A percentile compares a stretch with the other conserved stretches of the same genome.
Conservation (phyloP, 208 protist species). For the Angomonas ambiguus region DNA sequence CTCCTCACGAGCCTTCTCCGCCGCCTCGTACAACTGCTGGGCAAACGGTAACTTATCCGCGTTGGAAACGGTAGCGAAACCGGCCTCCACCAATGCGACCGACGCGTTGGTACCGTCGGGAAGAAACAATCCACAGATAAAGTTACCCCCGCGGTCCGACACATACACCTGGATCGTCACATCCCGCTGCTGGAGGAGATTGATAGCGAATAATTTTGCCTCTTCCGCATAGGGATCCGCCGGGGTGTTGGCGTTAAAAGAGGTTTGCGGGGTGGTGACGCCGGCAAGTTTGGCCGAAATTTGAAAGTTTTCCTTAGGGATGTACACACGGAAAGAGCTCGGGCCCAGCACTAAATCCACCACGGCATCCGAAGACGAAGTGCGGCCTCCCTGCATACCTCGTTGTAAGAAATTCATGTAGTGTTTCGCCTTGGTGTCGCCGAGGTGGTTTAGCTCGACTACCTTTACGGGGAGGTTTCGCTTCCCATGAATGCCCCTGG, state of each 20-base stretch:
- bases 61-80: constrained; percentile 75
- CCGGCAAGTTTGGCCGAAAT: constrained; percentile 83
- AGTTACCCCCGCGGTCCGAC: constrained; percentile 82
- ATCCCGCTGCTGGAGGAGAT: constrained; percentile 67
- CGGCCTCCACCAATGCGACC: constrained; percentile 60
- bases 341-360: constrained; percentile 79
- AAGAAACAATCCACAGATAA: constrained; percentile 63
- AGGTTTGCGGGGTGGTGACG: constrained; percentile 64
- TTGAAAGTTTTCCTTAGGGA: constrained; percentile 86
- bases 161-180: constrained; percentile 84
- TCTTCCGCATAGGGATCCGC: constrained; percentile 71
- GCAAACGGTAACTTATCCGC: constrained; percentile 66
- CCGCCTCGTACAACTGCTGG: constrained; percentile 69
- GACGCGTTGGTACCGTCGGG: constrained; percentile 70
- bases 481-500: constrained; percentile 48
- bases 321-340: constrained; percentile 82
- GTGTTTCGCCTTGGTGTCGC: constrained; percentile 69
- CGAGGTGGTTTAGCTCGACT: constrained; percentile 79
- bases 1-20: constrained; percentile 43
- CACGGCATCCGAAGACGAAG: constrained; percentile 62
- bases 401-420: constrained; percentile 88
- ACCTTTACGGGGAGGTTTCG: constrained; percentile 44
- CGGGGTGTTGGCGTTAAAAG: constrained; percentile 28
- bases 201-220: constrained; percentile 65
- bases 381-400: constrained; percentile 81